Conservation (phyloP, 805 yeast genomes). For the Phaffomyces antillensis region DNA sequence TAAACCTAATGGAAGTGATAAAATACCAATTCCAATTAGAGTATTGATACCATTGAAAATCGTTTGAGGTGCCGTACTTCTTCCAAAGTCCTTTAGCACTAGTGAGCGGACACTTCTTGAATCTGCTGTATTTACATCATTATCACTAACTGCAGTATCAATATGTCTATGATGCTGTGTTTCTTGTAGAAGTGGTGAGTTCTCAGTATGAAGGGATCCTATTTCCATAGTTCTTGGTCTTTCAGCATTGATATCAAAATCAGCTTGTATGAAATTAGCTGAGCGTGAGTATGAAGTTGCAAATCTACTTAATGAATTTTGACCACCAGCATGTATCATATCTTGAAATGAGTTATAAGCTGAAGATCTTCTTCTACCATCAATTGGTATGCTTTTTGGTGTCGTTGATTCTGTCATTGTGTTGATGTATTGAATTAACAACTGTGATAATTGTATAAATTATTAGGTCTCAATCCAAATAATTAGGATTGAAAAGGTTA, state of each 20-base stretch:
- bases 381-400: neutral
- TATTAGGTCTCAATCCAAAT: too few species aligned
- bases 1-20: conserved; percentile 67
- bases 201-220: conserved; percentile 12
- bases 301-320: conserved; percentile 20
- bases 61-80: conserved; percentile 67
- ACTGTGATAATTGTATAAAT: too few species aligned
- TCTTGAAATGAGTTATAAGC: conserved; percentile 22
- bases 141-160: neutral
- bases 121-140: conserved; percentile 2
- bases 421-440: too few species aligned
- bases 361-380: conserved; percentile 13
- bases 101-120: conserved; percentile 12
- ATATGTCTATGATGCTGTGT: neutral
- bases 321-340: conserved; percentile 18
- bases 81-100: conserved; percentile 22
- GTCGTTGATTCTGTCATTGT: neutral
- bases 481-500: too few species aligned
- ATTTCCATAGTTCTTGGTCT: conserved; percentile 14
- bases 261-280: conserved; percentile 21
- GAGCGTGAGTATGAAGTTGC: conserved; percentile 22
- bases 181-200: conserved; percentile 6
- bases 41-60: conserved; percentile 73
- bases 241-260: conserved; percentile 19
- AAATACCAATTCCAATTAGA: conserved; percentile 66